Evolutionary conservation across 345 rosid species (phyloP).

Genomic region (Eucalyptus sp.): DNA sequence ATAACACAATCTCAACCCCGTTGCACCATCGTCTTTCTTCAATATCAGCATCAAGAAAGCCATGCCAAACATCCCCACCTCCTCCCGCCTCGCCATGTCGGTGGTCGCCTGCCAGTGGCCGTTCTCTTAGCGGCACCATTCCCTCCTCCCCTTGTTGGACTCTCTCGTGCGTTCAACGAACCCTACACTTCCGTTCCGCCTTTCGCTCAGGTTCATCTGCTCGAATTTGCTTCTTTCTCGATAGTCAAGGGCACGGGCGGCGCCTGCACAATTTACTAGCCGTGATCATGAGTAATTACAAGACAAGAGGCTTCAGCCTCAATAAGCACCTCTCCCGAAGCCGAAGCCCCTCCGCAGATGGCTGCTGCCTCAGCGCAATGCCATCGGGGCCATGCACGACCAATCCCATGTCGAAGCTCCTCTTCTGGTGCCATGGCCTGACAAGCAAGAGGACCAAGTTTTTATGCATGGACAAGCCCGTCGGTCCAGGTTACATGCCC

Average conservation of each 20-base stretch:
- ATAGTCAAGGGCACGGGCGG: conserved; percentile 17
- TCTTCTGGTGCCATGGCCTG: background rate
- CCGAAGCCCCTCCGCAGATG: background rate
- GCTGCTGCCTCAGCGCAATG: background rate
- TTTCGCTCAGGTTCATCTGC: background rate
- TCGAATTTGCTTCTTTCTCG: background rate
- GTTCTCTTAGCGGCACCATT: background rate
- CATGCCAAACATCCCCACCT: background rate
- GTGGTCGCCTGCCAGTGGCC: background rate
- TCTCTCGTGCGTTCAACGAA: background rate
- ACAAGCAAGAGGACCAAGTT: background rate
- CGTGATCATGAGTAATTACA: conserved; percentile 14
- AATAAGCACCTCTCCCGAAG: conserved; percentile 19
- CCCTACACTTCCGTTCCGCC: background rate
- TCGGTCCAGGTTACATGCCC: background rate
- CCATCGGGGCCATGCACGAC: background rate
- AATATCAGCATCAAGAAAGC: background rate
- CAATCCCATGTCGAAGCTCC: background rate
- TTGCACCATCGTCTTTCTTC: background rate
- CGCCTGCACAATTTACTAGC: background rate
- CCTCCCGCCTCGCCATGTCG: background rate
- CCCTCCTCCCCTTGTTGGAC: background rate
- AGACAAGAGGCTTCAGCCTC: conserved; percentile 47
- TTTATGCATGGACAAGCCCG: background rate
- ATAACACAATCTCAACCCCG: background rate